phyloP scores from a whole-genome alignment of 345 rosid species.

The Linum lewisii region DNA sequence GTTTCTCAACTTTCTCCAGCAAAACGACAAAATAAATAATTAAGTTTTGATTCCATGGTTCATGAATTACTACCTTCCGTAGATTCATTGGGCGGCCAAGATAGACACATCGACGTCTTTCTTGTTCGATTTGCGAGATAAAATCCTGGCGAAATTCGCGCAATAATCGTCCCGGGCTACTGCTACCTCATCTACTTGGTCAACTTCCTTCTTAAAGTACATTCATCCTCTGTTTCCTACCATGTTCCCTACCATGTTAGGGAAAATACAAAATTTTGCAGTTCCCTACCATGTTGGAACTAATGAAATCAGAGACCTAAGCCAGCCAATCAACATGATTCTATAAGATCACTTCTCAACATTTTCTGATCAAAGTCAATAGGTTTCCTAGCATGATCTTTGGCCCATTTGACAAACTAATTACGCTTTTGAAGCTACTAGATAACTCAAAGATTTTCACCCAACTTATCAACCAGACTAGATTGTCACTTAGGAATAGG shows the following conservation, averaged over 20 bases:
- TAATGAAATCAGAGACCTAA: too few relatives aligned
- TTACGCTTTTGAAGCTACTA: background rate
- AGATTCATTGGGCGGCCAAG: conserved; percentile 16
- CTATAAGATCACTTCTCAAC: too few relatives aligned
- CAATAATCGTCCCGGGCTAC: conserved; percentile 13
- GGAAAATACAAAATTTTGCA: too few relatives aligned
- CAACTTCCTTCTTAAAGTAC: conserved; percentile 12
- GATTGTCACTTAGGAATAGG: too few relatives aligned
- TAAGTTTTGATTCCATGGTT: too few relatives aligned
- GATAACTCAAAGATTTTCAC: background rate
- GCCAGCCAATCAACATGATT: too few relatives aligned
- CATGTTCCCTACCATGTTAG: too few relatives aligned
- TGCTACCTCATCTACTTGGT: background rate
- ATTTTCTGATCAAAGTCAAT: too few relatives aligned
- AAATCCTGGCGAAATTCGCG: background rate
- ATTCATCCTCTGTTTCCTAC: conserved; percentile 20
- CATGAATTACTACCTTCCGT: background rate
- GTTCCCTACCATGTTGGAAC: too few relatives aligned
- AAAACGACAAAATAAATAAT: too few relatives aligned
- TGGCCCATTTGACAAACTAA: background rate
- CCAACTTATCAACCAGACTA: background rate
- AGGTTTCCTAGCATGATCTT: too few relatives aligned
- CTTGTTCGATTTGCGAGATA: conserved; percentile 8
- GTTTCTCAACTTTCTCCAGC: too few relatives aligned
- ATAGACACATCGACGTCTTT: conserved; percentile 17